A percentile compares a stretch with the other conserved stretches of the same genome.
These are phyloP conservation scores for Epichloe aotearoae DNA, from an alignment of 2,329 filamentous ascomycete genomes.

Conservation along the genomic window DNA sequence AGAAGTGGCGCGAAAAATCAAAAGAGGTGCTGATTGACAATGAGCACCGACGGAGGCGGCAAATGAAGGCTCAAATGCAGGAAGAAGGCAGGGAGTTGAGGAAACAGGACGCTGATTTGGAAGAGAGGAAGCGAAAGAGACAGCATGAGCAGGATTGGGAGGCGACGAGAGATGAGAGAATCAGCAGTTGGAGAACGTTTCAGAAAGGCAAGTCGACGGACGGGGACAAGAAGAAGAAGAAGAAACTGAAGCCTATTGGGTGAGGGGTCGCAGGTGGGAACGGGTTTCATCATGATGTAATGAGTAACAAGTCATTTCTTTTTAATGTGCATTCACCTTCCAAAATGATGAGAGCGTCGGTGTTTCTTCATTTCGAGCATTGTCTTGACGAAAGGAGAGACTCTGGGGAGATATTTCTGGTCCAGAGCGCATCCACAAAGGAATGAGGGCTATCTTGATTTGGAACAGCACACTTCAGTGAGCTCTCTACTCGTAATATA, in stretches of 20 bases:
- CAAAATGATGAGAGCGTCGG: too few relatives aligned
- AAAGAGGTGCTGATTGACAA: constrained; percentile 86
- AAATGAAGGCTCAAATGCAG: constrained; percentile 88
- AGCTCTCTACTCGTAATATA: too few relatives aligned
- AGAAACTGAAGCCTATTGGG: constrained; percentile 55
- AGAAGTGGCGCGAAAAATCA: constrained; percentile 81
- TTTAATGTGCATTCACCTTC: not conserved
- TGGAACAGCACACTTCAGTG: too few relatives aligned
- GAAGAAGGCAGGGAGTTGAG: constrained; percentile 86
- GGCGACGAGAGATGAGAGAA: constrained; percentile 76
- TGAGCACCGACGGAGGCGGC: constrained; percentile 69
- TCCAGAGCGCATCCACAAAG: too few relatives aligned
- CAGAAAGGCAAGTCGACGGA: constrained; percentile 56
- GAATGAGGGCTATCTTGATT: too few relatives aligned
- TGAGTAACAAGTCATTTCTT: not conserved
- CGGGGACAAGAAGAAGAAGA: constrained; percentile 49
- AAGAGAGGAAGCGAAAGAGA: constrained; percentile 69
- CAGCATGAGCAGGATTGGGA: constrained; percentile 96
- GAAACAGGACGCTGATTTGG: constrained; percentile 73
- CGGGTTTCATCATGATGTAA: not conserved
- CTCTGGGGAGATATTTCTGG: too few relatives aligned
- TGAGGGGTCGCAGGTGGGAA: constrained; percentile 13
- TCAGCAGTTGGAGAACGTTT: constrained; percentile 88
- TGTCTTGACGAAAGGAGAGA: too few relatives aligned
- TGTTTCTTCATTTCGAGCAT: too few relatives aligned